These are phyloP conservation scores for Fusarium chlamydosporum DNA, from an alignment of 2,329 filamentous ascomycete species.

Conservation along the genomic window DNA sequence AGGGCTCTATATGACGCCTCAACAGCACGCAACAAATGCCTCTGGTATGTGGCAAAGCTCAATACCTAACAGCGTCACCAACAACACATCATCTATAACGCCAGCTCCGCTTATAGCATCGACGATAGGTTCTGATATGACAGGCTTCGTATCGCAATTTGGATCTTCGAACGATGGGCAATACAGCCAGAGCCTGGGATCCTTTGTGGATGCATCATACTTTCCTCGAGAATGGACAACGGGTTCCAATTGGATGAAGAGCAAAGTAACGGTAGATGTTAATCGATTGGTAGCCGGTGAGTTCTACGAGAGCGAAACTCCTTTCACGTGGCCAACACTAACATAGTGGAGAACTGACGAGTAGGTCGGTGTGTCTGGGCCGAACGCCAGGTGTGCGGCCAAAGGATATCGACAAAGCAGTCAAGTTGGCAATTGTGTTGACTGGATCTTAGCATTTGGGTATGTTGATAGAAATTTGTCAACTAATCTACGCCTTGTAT, in stretches of 20 bases:
- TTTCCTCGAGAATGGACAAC: slow-evolving; percentile 40
- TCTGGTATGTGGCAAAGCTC: slow-evolving; percentile 34
- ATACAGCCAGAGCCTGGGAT: slow-evolving; percentile 19
- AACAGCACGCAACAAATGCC: slow-evolving; percentile 7
- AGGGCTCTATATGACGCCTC: slow-evolving; percentile 18
- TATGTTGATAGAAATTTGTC: not conserved
- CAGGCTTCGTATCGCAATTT: slow-evolving; percentile 20
- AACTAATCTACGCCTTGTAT: not conserved
- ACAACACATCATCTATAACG: slow-evolving; percentile 25
- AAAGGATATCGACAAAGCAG: slow-evolving; percentile 55
- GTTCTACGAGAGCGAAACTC: slow-evolving; percentile 3
- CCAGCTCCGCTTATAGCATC: slow-evolving; percentile 17
- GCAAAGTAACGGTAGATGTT: slow-evolving; percentile 56
- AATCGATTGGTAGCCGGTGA: slow-evolving; percentile 54
- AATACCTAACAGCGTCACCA: slow-evolving; percentile 26
- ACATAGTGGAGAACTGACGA: slow-evolving; percentile 54
- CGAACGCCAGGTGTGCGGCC: slow-evolving; percentile 58
- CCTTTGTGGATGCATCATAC: slow-evolving; percentile 33
- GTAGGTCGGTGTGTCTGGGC: slow-evolving; percentile 57
- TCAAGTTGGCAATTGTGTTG: slow-evolving; percentile 42
- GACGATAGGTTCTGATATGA: slow-evolving; percentile 22
- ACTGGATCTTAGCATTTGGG: slow-evolving; percentile 1
- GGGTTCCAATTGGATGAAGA: slow-evolving; percentile 47
- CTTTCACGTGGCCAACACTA: not conserved
- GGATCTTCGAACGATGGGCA: slow-evolving; percentile 16